Base-by-base conservation (phyloP, 257 asterid species). In the Marsdenia floribunda region DNA sequence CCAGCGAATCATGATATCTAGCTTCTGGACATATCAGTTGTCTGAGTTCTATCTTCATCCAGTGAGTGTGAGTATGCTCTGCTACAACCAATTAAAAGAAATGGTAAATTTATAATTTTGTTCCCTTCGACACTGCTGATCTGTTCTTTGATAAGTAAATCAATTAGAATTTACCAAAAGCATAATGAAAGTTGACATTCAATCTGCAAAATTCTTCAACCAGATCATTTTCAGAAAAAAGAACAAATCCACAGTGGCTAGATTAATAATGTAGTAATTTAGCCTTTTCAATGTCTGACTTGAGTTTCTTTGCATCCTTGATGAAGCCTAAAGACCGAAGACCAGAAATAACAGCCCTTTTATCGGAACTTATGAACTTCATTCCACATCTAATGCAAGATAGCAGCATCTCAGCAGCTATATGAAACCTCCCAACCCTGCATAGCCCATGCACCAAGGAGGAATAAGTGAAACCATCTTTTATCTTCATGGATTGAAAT, bases 401-500 rank as follows among this genome's bases (percentile, higher is more conserved):
- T 70, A 87, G 82, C 82, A 92, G 83, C 61, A 89, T 80, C 77
- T 85, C 79, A 64, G 97, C 86, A 59, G 99, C 98, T 77, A 75
- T 52, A 78, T 64, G 88, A 79, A 85, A 92, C 82, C 87, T 88
- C 78, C 83, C 58, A 33, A 75, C 88, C 83, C 78, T 86, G 87
- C 98, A 94, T 77, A 92, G 95, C 75, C 77, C 87, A 75, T 87
- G 90, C 66, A 92, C 86, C 84, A 94, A 80, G 63, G 90, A 86
- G 58, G 97, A 90, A 86, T 89, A 89, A 22, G 98, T 92, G 80
- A 85, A 85, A 3, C 88, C 87, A 85, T 94, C 99, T 83, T 82
- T 90, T 53, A 44, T 77, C 68, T 84, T 88, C 87, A 85, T 85
- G 49, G 88, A 81, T 75, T 83, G 68, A 75, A 92, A 92, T 67